phyloP scores from a whole-genome alignment of 169 alveolate genomes.

The Plasmodium relictum region DNA sequence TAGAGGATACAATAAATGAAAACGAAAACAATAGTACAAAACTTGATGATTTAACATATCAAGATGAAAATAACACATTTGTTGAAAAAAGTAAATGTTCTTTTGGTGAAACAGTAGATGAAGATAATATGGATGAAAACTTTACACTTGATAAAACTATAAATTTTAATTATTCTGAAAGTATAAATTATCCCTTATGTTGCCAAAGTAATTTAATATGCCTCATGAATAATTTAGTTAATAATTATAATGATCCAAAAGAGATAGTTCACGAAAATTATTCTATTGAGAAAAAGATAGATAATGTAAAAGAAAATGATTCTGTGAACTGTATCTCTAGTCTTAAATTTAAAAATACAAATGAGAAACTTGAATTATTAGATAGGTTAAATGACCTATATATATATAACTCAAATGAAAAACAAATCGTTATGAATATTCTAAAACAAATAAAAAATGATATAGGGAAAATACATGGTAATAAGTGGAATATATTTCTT shows the following conservation, averaged over 20 bases:
- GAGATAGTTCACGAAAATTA: constrained; percentile 9
- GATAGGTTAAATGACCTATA: constrained; percentile 34
- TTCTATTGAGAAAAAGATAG: background rate
- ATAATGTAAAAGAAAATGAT: constrained; percentile 11
- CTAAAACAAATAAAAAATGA: constrained; percentile 19
- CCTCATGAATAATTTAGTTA: background rate
- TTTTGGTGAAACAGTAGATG: constrained; percentile 22
- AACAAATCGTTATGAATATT: background rate
- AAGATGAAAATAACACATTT: constrained; percentile 1
- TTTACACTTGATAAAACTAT: constrained; percentile 15
- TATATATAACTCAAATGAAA: constrained; percentile 26
- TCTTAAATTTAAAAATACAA: constrained; percentile 4
- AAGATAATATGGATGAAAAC: constrained; percentile 16
- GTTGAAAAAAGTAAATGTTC: constrained; percentile 16
- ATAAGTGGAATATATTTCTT: constrained; percentile 51
- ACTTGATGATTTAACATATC: background rate
- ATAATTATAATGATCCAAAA: constrained; percentile 10
- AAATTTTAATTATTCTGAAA: background rate
- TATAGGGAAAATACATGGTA: constrained; percentile 33
- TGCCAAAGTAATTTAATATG: constrained; percentile 1
- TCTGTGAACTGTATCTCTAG: background rate
- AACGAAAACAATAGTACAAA: background rate
- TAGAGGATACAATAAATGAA: background rate
- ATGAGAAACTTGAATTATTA: constrained; percentile 13
- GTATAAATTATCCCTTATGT: constrained; percentile 6